Conservation (phyloP, 371 early-diverging fungal species). For the Capillidium rhysosporum region DNA sequence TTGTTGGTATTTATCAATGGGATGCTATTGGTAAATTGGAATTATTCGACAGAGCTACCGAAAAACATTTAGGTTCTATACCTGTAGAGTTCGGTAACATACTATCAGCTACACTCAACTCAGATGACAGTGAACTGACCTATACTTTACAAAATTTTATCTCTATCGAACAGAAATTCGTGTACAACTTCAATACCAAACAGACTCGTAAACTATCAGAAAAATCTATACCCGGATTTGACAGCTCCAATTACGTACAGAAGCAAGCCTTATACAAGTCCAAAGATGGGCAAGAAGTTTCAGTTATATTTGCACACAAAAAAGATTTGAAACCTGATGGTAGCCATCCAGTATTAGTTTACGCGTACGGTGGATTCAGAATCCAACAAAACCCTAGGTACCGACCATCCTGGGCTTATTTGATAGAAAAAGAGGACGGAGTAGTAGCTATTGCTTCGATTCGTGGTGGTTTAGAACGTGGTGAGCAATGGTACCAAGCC, state of each 20-base stretch:
- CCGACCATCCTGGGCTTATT: slow-evolving; percentile 16
- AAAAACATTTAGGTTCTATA: too few species aligned
- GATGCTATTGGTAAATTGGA: too few species aligned
- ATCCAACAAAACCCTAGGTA: slow-evolving; percentile 24
- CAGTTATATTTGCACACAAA: slow-evolving; percentile 29
- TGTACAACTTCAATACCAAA: neutral
- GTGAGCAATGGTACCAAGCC: slow-evolving; percentile 22
- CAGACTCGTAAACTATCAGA: neutral
- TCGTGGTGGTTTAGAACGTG: slow-evolving; percentile 28
- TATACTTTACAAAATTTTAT: neutral
- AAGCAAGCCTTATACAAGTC: slow-evolving; percentile 30
- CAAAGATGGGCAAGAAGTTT: slow-evolving; percentile 37
- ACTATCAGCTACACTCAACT: neutral
- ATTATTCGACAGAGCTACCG: too few species aligned
- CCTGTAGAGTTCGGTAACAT: too few species aligned
- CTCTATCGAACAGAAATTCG: neutral
- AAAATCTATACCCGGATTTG: slow-evolving; percentile 16
- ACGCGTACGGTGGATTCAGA: slow-evolving; percentile 45
- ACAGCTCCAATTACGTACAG: slow-evolving; percentile 20
- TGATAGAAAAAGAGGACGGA: slow-evolving; percentile 22
- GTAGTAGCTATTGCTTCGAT: slow-evolving; percentile 18
- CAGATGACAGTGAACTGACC: neutral
- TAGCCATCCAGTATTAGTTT: slow-evolving; percentile 28
- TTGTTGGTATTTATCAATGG: too few species aligned
- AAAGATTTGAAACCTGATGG: slow-evolving; percentile 19